Percentiles rank a stretch among this genome's conserved stretches.
These are phyloP conservation scores for Aspergillus japonicus DNA, from an alignment of 2,329 filamentous ascomycete species.

Conservation along the genomic window DNA sequence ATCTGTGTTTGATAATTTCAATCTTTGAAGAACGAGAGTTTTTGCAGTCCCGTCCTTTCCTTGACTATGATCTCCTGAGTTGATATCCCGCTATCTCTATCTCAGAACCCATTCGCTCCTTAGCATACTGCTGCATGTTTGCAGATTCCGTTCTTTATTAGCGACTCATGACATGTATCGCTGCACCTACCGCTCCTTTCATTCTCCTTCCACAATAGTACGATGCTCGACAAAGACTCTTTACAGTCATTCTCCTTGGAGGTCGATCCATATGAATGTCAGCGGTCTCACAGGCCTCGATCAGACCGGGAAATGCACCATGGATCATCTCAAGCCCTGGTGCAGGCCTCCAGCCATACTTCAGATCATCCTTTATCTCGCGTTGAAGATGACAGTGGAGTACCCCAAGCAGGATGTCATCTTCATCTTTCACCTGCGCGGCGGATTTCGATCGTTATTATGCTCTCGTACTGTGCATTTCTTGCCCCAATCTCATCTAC, in stretches of 20 bases:
- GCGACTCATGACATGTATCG: background rate
- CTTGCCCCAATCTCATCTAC: conserved; percentile 74
- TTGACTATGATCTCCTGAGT: background rate
- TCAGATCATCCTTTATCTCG: conserved; percentile 34
- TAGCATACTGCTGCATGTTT: background rate
- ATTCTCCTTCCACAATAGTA: background rate
- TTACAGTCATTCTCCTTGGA: conserved; percentile 14
- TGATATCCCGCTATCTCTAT: too few species aligned
- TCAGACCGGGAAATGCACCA: conserved; percentile 17
- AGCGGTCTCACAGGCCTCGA: conserved; percentile 6
- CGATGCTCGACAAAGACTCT: conserved; percentile 14
- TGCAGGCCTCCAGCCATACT: conserved; percentile 32
- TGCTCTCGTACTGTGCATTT: conserved; percentile 73
- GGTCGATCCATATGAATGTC: conserved; percentile 11
- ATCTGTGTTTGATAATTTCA: background rate
- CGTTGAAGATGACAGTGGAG: conserved; percentile 33
- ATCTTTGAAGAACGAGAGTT: background rate
- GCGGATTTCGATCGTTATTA: conserved; percentile 66
- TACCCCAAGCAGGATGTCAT: conserved; percentile 58
- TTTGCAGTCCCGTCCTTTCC: background rate
- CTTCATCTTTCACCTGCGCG: conserved; percentile 60
- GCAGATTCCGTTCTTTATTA: background rate
- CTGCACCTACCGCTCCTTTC: background rate
- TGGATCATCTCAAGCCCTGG: conserved; percentile 26
- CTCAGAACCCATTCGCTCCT: background rate